A percentile compares a stretch with the other conserved stretches of the same genome.
Conservation (phyloP, 345 rosid genomes). For the Melastoma malabathricum region DNA sequence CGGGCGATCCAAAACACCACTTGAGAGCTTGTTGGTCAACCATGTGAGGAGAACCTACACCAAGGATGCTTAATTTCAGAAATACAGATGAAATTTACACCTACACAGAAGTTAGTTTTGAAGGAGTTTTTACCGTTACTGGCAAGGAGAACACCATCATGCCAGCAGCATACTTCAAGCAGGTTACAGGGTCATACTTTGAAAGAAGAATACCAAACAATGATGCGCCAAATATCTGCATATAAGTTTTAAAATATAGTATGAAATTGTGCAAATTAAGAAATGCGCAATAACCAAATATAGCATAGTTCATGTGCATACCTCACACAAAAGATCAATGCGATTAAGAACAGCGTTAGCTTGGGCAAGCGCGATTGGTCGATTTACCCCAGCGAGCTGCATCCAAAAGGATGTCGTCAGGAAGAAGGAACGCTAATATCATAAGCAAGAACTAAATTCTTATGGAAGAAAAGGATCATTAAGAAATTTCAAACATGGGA, state of each 20-base stretch:
- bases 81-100: constrained; percentile 5
- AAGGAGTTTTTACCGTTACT: constrained; percentile 41
- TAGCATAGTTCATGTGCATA: constrained; percentile 7
- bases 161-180: constrained; percentile 68
- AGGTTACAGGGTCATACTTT: constrained; percentile 66
- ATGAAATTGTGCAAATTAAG: background rate
- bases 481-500: constrained; percentile 3
- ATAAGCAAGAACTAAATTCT: constrained; percentile 9
- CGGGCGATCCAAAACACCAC: constrained; percentile 77
- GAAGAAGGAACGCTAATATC: constrained; percentile 5
- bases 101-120: too few species aligned
- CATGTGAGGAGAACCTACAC: constrained; percentile 56
- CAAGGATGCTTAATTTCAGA: constrained; percentile 4
- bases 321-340: constrained; percentile 91
- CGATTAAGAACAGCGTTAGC: constrained; percentile 89
- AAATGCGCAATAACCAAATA: background rate
- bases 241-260: background rate
- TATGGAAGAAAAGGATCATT: constrained; percentile 7
- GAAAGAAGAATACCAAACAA: constrained; percentile 76
- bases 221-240: constrained; percentile 79
- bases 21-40: constrained; percentile 69
- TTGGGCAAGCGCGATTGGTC: constrained; percentile 83
- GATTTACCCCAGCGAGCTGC: constrained; percentile 82
- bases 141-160: constrained; percentile 64
- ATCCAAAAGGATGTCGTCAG: background rate